These are phyloP conservation scores for Neobulgaria alba DNA, from an alignment of 2,329 filamentous ascomycete genomes.

Conservation along the genomic window DNA sequence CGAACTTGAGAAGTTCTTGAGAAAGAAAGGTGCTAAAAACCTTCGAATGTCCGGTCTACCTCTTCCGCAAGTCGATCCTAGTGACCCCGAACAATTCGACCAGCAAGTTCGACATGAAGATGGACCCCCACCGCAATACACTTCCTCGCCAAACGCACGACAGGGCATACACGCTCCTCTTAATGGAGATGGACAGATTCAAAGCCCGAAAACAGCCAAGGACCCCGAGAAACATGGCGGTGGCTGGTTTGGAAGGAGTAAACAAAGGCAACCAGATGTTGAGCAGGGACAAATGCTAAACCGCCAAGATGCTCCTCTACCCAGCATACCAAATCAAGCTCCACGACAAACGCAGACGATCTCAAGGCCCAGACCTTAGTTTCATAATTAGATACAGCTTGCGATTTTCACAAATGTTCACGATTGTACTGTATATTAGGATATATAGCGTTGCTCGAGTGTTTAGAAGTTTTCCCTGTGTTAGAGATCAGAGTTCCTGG, in stretches of 20 bases:
- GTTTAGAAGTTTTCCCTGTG: neutral
- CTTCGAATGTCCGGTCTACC: constrained; percentile 32
- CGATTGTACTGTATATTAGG: no score
- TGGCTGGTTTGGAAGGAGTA: constrained; percentile 28
- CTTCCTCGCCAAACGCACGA: constrained; percentile 12
- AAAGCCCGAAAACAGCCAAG: constrained; percentile 6
- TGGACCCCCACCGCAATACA: constrained; percentile 25
- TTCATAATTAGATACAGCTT: no score
- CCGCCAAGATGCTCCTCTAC: neutral
- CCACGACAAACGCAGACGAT: neutral
- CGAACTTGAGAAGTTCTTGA: constrained; percentile 54
- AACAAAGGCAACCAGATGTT: constrained; percentile 25
- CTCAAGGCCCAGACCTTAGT: no score
- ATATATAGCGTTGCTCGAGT: neutral
- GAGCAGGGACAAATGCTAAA: constrained; percentile 20
- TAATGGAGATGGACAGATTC: constrained; percentile 3
- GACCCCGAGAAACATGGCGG: constrained; percentile 9
- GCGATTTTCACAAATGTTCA: no score
- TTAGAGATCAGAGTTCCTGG: neutral
- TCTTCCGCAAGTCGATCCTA: constrained; percentile 41
- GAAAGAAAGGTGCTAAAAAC: constrained; percentile 56
- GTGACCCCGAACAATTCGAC: constrained; percentile 44
- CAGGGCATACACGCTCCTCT: constrained; percentile 12
- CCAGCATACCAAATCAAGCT: neutral
- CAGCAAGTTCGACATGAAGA: constrained; percentile 23